Base-by-base conservation (phyloP, 192 early-diverging fungal genomes). In the Spinellus fusiger region DNA sequence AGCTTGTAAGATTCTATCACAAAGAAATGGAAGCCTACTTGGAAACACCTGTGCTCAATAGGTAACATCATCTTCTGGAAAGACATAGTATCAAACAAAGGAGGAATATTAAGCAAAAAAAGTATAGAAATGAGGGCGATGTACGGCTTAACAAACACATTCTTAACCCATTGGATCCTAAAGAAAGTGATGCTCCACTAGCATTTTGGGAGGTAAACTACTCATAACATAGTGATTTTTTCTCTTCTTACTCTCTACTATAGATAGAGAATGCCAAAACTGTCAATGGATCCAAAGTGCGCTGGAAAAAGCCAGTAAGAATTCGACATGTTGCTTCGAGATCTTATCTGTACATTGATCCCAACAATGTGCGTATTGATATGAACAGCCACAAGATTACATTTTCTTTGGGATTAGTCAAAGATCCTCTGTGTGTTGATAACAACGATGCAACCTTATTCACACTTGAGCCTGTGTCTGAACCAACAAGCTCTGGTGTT, bases 21-120 rank as follows among this genome's bases (percentile, higher is more conserved):
- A 67, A 67, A 48, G 65, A 67, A 38, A 59, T 67, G 49, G 65
- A 67, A 32, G 58, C 49, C 0, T 67, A 67, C 26, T 23, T 61
- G 18, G 65, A 67, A 18, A 47, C 50, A 25, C 46, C 34, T 52
- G 58, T 67, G 1, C 29, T 56, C 26, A 40, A 56, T 27, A 16
- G 54, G 62, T 54, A 56, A 56, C 1, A 25, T 40, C 13, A n/a
- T n/a, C n/a, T n/a, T n/a, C n/a, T n/a, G n/a, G n/a, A n/a, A n/a
- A n/a, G n/a, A n/a, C n/a, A n/a, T n/a, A n/a, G n/a, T n/a, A n/a
- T n/a, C n/a, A 40, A 8, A 40, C 38, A 40, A 16, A 8, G 9
- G 9, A 40, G 16, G 16, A 40, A 40, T 8, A 16, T 40, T 40
- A 8, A 12, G 9, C n/a, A n/a, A n/a, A 27, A 7, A 12, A 5